Evolutionary conservation across 225 moss, liverwort and hornwort genomes (phyloP), one percentile per base, ranked within the genome.

Genomic region (Asterella californica): DNA sequence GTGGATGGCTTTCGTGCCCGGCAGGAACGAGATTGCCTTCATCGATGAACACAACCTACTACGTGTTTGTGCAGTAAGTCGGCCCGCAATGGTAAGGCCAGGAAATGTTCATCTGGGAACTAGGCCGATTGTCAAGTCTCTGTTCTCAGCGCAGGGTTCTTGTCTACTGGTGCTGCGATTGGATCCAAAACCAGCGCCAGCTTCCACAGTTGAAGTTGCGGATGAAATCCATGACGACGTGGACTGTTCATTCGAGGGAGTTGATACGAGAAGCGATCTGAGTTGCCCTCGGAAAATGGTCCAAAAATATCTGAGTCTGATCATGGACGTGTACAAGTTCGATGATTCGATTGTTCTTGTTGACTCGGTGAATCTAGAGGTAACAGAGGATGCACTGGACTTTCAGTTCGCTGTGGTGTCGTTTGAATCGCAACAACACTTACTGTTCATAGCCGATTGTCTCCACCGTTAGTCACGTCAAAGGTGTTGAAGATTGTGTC

Each of bases 1-100:
- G 15, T 92, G 90, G 88, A 92, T 92, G 92, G 74, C 75, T 92
- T 92, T 90, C 76, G 86, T 5, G 83, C 87, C 0, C 67, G n/a
- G n/a, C n/a, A n/a, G n/a, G n/a, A n/a, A n/a, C n/a, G n/a, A n/a
- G n/a, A n/a, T n/a, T n/a, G n/a, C n/a, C n/a, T n/a, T n/a, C n/a
- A n/a, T n/a, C n/a, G n/a, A n/a, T n/a, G n/a, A n/a, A n/a, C n/a
- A n/a, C 30, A 53, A 12, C n/a, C 77, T 82, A 15, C 79, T 77
- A 15, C 78, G 86, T 24, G 25, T 89, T 29, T 83, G 85, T 12
- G 92, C 90, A 72, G 55, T 92, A 10, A 84, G 36, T 27, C 82
- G 78, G 22, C 70, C 85, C 18, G 83, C 77, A 24, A 82, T 90
- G 85, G 72, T 92, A 1, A 81, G 90, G 53, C 68, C 90, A 0